Percentiles rank a stretch among this genome's conserved stretches.
Conservation (phyloP, 148 eudicot species). For the Arbutus unedo region DNA sequence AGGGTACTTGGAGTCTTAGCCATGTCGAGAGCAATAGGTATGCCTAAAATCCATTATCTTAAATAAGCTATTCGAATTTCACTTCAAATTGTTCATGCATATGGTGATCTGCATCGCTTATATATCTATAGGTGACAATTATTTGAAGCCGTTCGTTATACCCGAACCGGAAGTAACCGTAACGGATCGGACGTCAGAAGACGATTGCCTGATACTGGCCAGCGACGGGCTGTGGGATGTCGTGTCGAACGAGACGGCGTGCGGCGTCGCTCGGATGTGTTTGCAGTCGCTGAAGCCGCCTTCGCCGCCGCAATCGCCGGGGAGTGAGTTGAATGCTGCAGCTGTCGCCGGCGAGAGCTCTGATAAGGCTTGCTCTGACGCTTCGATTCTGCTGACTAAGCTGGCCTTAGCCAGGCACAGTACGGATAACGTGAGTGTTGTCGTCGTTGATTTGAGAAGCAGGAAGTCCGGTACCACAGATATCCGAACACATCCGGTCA, state of each 20-base stretch:
- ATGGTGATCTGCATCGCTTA: not conserved
- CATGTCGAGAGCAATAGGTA: conserved; percentile 40
- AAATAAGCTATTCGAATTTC: not conserved
- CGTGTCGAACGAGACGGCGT: conserved; percentile 11
- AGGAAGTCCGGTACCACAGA: too few species aligned
- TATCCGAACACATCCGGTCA: too few species aligned
- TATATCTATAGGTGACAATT: conserved; percentile 3
- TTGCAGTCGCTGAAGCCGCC: conserved; percentile 6
- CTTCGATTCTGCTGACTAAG: conserved; percentile 13
- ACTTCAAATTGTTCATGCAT: not conserved
- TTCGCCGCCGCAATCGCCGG: conserved; percentile 4
- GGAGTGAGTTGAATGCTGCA: not conserved
- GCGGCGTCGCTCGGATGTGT: conserved; percentile 14
- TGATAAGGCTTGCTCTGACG: conserved; percentile 14
- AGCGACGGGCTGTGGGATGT: conserved; percentile 21
- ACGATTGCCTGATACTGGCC: conserved; percentile 16
- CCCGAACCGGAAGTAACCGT: conserved; percentile 18
- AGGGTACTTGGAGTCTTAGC: conserved; percentile 36
- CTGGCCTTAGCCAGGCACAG: conserved; percentile 15
- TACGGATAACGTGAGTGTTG: conserved; percentile 15
- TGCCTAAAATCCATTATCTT: not conserved
- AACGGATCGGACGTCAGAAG: conserved; percentile 11
- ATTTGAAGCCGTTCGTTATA: conserved; percentile 14
- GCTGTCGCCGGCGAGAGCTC: conserved; percentile 3
- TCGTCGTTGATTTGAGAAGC: conserved; percentile 7